Base-by-base conservation (phyloP, 371 early-diverging fungal genomes). In the Cladochytrium tenue region DNA sequence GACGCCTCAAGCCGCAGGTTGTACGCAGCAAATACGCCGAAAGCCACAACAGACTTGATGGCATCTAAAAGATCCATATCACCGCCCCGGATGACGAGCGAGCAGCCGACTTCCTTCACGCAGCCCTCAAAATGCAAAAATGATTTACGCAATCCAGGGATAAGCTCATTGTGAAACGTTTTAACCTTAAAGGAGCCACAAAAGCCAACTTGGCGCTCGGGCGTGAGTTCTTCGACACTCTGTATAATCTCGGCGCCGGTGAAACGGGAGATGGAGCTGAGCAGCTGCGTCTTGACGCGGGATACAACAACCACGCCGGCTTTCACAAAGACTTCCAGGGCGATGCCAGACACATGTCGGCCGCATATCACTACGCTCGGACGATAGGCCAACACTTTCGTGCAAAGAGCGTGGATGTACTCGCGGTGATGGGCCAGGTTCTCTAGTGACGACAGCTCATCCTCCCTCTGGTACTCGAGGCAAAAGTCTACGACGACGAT, bases 51-150 rank as follows among this genome's bases (percentile, higher is more conserved):
- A 17, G 56, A 36, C 61, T 73, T 68, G 20, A 71, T 53, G 30
- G 51, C 51, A 23, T 64, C 53, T 15, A 75, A 35, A 13, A 17
- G n/a, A 13, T 36, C 33, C 7, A 64, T 23, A 10, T 34, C 25
- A 4, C 53, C 63, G 17, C 70, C 72, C 20, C 66, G 51, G 17
- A 72, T 27, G 52, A 71, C 57, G 7, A 69, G 43, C 1, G 70
- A 64, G 23, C 70, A 71, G n/a, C 68, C 65, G 2, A 62, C 23
- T 23, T 66, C 71, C 7, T 35, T 32, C 2, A 23, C 25, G 50
- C 95, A 93, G 0, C 90, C 92, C 32, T 92, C 89, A 66, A 97
- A 88, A 67, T 88, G 88, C 60, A 97, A 74, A 71, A 91, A 93
- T 27, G 94, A 89, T 65, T 93, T 94, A 31, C 91, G 81, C 30